A percentile compares a stretch with the other conserved stretches of the same genome.
Conservation (phyloP, 2,329 filamentous ascomycete genomes). For the Exophiala sideris region DNA sequence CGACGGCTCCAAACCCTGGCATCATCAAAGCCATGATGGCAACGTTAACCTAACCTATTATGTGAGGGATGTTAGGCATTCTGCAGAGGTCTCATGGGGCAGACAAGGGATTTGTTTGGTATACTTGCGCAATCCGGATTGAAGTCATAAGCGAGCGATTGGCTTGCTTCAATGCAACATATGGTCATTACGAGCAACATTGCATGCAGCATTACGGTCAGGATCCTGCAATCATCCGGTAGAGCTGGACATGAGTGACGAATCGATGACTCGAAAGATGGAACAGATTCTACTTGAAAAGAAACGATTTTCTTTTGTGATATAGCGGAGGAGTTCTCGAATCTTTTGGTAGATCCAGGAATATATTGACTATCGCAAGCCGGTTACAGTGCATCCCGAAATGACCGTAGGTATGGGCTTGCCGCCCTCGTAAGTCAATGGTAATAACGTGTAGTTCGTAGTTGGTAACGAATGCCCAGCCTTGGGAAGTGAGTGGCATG, state of each 20-base stretch:
- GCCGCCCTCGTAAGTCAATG: no score
- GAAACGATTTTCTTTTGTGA: constrained; percentile 5
- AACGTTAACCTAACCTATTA: constrained; percentile 58
- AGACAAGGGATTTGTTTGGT: neutral
- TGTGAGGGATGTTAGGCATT: neutral
- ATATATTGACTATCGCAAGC: no score
- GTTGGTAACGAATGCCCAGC: no score
- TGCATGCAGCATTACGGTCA: no score
- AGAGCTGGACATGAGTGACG: neutral
- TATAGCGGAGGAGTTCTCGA: neutral
- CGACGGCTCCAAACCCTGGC: constrained; percentile 56
- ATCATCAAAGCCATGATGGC: constrained; percentile 68
- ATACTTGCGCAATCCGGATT: neutral
- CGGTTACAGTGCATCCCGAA: no score
- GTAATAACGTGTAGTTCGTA: no score
- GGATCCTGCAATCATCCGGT: neutral
- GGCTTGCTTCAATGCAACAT: no score
- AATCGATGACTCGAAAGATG: neutral
- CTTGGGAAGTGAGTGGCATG: no score
- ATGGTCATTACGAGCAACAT: no score
- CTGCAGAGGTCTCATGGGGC: neutral
- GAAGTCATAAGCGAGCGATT: no score
- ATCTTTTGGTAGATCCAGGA: neutral
- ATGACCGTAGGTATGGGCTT: no score
- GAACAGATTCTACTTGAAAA: neutral